Conservation (phyloP, 306 rosid genomes). For the Fagus sylvatica region DNA sequence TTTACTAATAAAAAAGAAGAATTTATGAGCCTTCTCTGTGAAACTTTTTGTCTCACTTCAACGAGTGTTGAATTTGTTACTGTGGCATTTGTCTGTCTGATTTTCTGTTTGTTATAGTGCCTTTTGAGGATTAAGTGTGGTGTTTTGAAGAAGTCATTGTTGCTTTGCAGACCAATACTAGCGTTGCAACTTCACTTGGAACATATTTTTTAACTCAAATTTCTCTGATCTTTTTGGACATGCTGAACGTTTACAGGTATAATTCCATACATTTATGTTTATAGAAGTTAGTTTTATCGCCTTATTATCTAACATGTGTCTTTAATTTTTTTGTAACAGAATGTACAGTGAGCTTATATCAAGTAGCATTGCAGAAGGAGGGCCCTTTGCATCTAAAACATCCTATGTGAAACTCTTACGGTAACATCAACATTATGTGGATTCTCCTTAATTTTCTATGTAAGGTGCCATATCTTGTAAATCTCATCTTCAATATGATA, state of each 20-base stretch:
- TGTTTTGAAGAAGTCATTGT: conserved; percentile 19
- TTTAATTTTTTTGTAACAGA: conserved; percentile 49
- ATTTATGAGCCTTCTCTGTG: too few relatives aligned
- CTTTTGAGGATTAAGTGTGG: background rate
- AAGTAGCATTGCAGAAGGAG: conserved; percentile 88
- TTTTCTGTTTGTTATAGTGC: background rate
- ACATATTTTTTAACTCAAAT: conserved; percentile 92
- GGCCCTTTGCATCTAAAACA: conserved; percentile 81
- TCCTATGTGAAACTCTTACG: conserved; percentile 91
- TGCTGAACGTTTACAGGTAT: conserved; percentile 97
- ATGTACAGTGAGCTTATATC: conserved; percentile 99
- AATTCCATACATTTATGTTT: background rate
- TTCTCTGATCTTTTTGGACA: conserved; percentile 85
- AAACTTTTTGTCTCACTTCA: background rate
- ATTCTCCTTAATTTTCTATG: background rate
- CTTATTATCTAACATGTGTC: background rate
- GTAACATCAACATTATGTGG: conserved; percentile 36
- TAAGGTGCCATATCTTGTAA: background rate
- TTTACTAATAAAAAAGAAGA: too few relatives aligned
- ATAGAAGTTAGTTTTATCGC: background rate
- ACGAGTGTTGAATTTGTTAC: background rate
- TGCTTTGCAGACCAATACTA: conserved; percentile 83
- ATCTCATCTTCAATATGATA: background rate
- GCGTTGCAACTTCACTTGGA: conserved; percentile 87
- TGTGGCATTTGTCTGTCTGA: background rate